Evolutionary conservation across 495 filamentous ascomycete genomes (phyloP).

Genomic region (Oidiodendron maius): DNA sequence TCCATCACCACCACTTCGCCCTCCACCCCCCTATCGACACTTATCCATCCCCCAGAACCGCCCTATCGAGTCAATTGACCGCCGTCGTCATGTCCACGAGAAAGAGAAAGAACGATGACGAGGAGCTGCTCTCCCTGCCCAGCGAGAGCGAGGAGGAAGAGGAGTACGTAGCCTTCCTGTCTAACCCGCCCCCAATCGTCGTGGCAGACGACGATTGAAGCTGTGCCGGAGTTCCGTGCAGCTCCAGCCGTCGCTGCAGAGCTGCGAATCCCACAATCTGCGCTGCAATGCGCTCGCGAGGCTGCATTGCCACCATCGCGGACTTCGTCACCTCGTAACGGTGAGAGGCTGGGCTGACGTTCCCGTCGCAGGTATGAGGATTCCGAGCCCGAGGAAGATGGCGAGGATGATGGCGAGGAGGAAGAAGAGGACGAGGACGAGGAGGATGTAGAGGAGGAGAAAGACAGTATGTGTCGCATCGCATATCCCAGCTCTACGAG

Average conservation of each 20-base stretch:
- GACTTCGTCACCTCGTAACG: not conserved
- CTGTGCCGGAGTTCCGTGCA: not conserved
- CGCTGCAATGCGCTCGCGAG: not conserved
- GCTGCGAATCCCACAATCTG: not conserved
- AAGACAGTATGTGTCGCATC: no score
- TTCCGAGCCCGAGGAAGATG: conserved; percentile 13
- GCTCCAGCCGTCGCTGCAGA: not conserved
- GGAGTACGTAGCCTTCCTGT: conserved; percentile 18
- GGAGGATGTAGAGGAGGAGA: conserved; percentile 16
- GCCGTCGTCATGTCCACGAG: conserved; percentile 20
- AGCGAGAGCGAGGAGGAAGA: conserved; percentile 26
- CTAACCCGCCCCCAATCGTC: not conserved
- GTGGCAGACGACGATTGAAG: not conserved
- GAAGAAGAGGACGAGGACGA: conserved; percentile 13
- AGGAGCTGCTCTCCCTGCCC: conserved; percentile 24
- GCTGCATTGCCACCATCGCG: not conserved
- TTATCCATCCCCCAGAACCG: no score
- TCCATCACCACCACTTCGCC: not conserved
- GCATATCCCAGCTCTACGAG: no score
- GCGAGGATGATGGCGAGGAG: conserved; percentile 14
- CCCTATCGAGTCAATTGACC: not conserved
- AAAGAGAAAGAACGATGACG: conserved; percentile 25
- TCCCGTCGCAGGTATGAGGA: conserved; percentile 22
- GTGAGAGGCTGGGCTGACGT: not conserved
- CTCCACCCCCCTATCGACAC: no score